Conservation (phyloP, 805 yeast genomes). For the Scheffersomyces coipomensis region DNA sequence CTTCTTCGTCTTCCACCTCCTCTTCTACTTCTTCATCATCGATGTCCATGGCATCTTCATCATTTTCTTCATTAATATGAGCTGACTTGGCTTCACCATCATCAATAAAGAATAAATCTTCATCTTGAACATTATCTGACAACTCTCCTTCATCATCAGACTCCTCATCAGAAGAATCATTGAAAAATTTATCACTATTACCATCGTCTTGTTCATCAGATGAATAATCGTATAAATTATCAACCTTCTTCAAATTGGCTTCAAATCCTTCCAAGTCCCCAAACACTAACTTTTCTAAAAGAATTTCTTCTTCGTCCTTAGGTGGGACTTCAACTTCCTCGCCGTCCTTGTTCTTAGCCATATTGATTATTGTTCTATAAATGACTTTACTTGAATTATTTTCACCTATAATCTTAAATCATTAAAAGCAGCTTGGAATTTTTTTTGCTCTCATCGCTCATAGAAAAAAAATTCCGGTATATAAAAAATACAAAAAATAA, state of each 20-base stretch:
- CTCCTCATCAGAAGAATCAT: slow-evolving; percentile 36
- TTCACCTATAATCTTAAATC: too few species aligned
- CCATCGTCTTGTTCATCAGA: slow-evolving; percentile 32
- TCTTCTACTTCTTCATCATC: slow-evolving; percentile 23
- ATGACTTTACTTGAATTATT: too few species aligned
- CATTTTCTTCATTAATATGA: slow-evolving; percentile 26
- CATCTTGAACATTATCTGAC: slow-evolving; percentile 31
- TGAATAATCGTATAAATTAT: slow-evolving; percentile 50
- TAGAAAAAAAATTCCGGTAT: too few species aligned
- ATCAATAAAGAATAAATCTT: slow-evolving; percentile 41
- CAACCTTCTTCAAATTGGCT: slow-evolving; percentile 57
- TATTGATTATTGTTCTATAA: too few species aligned
- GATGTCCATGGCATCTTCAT: slow-evolving; percentile 21
- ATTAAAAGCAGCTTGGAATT: too few species aligned
- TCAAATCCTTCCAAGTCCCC: slow-evolving; percentile 84
- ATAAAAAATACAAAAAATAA: too few species aligned
- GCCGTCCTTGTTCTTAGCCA: slow-evolving; percentile 11
- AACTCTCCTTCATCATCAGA: slow-evolving; percentile 29
- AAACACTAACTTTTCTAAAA: slow-evolving; percentile 79
- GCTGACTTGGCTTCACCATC: slow-evolving; percentile 39
- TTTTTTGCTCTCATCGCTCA: too few species aligned
- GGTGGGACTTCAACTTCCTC: slow-evolving; percentile 47
- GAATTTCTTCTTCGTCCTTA: slow-evolving; percentile 81
- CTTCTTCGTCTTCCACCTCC: slow-evolving; percentile 21
- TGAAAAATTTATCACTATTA: slow-evolving; percentile 19